Evolutionary conservation across 108 stramenopile genomes (phyloP), one percentile per base, ranked within the genome.

Genomic region (Licmophora abbreviata): DNA sequence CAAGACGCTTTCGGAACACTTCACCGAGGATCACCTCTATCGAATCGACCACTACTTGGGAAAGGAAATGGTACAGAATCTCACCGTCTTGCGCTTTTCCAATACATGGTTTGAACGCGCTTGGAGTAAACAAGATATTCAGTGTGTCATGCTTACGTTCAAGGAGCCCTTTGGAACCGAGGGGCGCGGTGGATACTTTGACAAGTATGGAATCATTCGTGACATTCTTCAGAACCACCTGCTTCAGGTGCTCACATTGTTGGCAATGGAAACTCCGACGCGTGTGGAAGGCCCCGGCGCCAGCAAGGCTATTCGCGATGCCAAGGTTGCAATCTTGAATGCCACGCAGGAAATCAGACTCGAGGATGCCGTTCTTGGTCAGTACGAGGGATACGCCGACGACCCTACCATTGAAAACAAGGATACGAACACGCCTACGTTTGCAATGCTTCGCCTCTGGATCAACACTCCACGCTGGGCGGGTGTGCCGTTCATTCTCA

Each of bases 41-140:
- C 87, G 98, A 8, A 99, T 99, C 50, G 98, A 99, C 58, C 98
- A 99, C 52, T 99, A 97, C 63, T 64, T 99, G 12, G 98, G 98
- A 23, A 99, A 99, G 71, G 98, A 99, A 72, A 93, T 99, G 89
- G 96, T 96, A 17, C 94, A 95, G 70, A 98, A 96, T 63, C 45
- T 97, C 31, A 70, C 84, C 34, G 76, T 94, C 1, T 53, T 95
- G 55, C 66, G 96, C 17, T 99, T 97, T 59, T 84, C 81, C 4
- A 99, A 99, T 62, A 59, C 68, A 8, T 89, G 85, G 76, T 89
- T 94, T 31, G 95, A 97, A 58, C 85, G 77, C 7, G 56, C 96
- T 18, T 95, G 84, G 88, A 90, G 88, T 55, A 44, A 66, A 12
- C 67, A 77, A 37, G 49, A 70, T 56, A 70, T 93, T 21, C 60